A percentile compares a stretch with the other conserved stretches of the same genome.
Conservation (phyloP, 805 yeast species). For the Candida piceae region DNA sequence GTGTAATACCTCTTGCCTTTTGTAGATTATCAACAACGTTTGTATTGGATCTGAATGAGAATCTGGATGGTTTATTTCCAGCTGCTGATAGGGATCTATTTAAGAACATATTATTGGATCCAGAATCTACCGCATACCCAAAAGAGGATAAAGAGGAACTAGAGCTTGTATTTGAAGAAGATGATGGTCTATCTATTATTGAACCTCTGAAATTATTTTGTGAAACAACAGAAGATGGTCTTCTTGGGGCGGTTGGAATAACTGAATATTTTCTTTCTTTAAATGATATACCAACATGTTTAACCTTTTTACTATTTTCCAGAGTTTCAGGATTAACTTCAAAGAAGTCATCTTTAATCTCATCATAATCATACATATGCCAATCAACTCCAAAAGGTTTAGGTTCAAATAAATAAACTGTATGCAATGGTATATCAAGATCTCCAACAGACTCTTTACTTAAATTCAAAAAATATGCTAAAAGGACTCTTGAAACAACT, state of each 20-base stretch:
- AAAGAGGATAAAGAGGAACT: too few relatives aligned
- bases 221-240: constrained; percentile 8
- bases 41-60: constrained; percentile 10
- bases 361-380: constrained; percentile 84
- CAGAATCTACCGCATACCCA: too few relatives aligned
- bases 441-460: constrained; percentile 78
- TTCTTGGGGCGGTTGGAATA: constrained; percentile 66
- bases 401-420: constrained; percentile 84
- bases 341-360: constrained; percentile 67
- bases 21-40: constrained; percentile 15
- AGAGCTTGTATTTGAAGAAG: neutral
- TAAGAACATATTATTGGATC: too few relatives aligned
- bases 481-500: constrained; percentile 80
- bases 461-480: constrained; percentile 86
- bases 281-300: constrained; percentile 66
- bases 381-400: constrained; percentile 96
- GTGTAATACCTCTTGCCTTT: constrained; percentile 19
- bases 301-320: constrained; percentile 53
- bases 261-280: constrained; percentile 68
- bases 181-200: constrained; percentile 1
- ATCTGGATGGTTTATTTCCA: constrained; percentile 3
- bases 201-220: constrained; percentile 5
- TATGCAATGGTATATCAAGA: constrained; percentile 88
- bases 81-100: neutral
- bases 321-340: constrained; percentile 45